Evolutionary conservation across 164 flowering plant species (phyloP).

Genomic region (Vitis riparia): DNA sequence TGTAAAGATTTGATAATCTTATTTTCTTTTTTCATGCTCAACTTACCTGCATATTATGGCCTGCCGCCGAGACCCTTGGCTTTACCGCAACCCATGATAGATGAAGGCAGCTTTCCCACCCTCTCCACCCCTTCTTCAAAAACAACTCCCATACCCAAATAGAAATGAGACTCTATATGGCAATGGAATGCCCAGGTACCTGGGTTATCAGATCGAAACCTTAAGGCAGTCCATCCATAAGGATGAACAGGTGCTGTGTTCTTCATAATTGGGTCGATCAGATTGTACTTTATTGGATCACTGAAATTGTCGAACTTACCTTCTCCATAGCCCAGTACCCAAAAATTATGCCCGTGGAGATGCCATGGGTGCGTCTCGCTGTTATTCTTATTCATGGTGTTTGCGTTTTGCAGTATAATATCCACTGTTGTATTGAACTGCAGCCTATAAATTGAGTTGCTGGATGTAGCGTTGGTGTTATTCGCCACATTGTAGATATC

Average conservation of each 20-base stretch:
- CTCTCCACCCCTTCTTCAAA: constrained; percentile 55
- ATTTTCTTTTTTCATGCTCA: no score
- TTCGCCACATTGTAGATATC: constrained; percentile 34
- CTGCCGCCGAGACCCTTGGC: no score
- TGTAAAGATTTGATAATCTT: no score
- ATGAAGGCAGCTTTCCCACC: constrained; percentile 42
- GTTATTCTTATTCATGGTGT: constrained; percentile 33
- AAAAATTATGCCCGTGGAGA: constrained; percentile 87
- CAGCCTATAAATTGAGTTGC: constrained; percentile 47
- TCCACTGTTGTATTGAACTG: constrained; percentile 63
- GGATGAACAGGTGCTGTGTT: constrained; percentile 72
- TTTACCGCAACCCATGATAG: background rate
- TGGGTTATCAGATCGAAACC: constrained; percentile 75
- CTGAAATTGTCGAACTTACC: constrained; percentile 50
- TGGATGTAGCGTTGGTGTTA: constrained; percentile 49
- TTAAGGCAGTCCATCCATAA: constrained; percentile 77
- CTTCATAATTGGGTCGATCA: constrained; percentile 71
- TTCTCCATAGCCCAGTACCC: constrained; percentile 79
- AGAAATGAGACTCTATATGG: constrained; percentile 81
- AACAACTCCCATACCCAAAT: constrained; percentile 73
- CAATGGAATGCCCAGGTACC: constrained; percentile 89
- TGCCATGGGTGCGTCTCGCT: constrained; percentile 96
- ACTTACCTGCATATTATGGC: no score
- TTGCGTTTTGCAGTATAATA: constrained; percentile 68
- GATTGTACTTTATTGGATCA: constrained; percentile 49